Conservation (phyloP, 1,284 basidiomycete species). For the Gomphus sp. region DNA sequence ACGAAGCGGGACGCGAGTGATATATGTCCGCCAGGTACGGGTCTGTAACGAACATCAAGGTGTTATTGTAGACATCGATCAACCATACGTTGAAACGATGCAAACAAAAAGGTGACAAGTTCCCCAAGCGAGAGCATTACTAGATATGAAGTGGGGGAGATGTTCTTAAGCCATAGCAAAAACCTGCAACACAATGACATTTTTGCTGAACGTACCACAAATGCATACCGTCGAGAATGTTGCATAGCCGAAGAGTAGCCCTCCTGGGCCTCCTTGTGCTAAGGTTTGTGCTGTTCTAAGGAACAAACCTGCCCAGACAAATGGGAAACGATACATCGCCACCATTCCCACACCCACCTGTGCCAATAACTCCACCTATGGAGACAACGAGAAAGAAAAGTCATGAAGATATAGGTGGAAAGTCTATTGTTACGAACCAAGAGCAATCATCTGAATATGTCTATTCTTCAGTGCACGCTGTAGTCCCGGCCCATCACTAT, state of each 20-base stretch:
- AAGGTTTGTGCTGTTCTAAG: conserved; percentile 55
- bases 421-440: background rate
- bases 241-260: conserved; percentile 3
- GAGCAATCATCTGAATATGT: conserved; percentile 4
- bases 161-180: background rate
- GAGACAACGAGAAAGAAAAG: background rate
- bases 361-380: conserved; percentile 9
- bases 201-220: background rate
- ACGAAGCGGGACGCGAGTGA: conserved; percentile 73
- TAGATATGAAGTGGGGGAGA: background rate
- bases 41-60: background rate
- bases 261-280: conserved; percentile 31
- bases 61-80: background rate
- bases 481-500: background rate
- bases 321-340: background rate
- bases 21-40: conserved; percentile 58
- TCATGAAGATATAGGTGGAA: background rate
- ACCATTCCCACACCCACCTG: background rate
- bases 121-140: conserved; percentile 37
- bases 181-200: background rate
- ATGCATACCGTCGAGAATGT: conserved; percentile 5
- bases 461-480: background rate
- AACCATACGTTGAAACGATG: conserved; percentile 12
- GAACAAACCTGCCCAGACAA: conserved; percentile 38
- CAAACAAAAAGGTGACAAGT: conserved; percentile 60